Conservation (phyloP, 495 filamentous ascomycete genomes). For the Xylaria scruposa region DNA sequence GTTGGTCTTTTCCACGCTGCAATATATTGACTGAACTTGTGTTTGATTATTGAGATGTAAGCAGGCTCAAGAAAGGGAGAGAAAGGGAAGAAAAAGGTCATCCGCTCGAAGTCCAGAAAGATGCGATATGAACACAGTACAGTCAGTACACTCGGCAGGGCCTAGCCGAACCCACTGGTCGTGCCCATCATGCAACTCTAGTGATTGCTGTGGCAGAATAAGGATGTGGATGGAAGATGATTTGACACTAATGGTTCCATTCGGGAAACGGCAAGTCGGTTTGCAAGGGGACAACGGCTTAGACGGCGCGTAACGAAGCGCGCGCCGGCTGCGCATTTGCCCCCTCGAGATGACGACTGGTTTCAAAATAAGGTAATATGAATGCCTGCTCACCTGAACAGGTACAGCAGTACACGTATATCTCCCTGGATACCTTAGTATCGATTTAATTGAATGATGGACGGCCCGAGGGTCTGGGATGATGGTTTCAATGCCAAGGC, state of each 20-base stretch:
- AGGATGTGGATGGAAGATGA: conserved; percentile 16
- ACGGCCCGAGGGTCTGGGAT: conserved; percentile 17
- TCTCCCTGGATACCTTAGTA: too few species aligned
- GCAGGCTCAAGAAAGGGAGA: background rate
- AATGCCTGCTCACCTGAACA: conserved; percentile 27
- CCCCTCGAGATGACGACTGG: conserved; percentile 16
- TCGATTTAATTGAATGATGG: background rate
- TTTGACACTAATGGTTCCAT: conserved; percentile 7
- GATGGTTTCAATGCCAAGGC: conserved; percentile 25
- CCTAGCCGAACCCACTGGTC: conserved; percentile 12
- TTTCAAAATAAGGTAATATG: conserved; percentile 13
- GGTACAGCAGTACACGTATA: background rate
- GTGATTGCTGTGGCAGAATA: background rate
- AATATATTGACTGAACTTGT: background rate
- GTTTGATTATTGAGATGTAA: background rate
- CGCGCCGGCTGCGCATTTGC: conserved; percentile 6
- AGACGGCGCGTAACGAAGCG: conserved; percentile 21
- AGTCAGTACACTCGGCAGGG: conserved; percentile 3
- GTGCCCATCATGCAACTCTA: background rate
- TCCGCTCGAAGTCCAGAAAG: background rate
- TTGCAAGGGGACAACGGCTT: conserved; percentile 12
- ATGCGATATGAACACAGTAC: background rate
- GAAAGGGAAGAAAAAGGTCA: background rate
- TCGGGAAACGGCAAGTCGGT: conserved; percentile 23
- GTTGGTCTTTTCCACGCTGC: background rate